Conservation (phyloP, 2,329 filamentous ascomycete species). For the Pyrenophora graminea region DNA sequence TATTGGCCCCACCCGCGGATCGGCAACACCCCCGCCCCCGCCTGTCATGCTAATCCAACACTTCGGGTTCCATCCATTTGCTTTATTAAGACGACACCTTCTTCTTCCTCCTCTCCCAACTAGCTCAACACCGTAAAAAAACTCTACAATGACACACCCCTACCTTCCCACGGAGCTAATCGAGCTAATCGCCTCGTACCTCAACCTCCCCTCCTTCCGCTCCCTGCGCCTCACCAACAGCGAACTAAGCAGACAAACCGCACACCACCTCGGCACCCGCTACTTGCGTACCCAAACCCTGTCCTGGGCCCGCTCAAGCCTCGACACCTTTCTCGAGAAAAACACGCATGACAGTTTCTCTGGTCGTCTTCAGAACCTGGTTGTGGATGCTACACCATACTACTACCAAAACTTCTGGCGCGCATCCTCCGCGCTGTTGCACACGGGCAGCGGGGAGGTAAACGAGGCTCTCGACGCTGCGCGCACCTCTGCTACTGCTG, state of each 20-base stretch:
- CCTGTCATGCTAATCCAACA: too few relatives aligned
- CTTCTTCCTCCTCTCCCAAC: too few relatives aligned
- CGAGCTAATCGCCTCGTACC: slow-evolving; percentile 24
- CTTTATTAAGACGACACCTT: too few relatives aligned
- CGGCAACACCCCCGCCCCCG: too few relatives aligned
- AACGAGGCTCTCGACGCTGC: background rate
- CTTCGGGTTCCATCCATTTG: too few relatives aligned
- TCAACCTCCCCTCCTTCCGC: slow-evolving; percentile 20
- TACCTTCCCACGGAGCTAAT: slow-evolving; percentile 31
- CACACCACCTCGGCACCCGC: slow-evolving; percentile 25
- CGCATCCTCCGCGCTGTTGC: too few relatives aligned
- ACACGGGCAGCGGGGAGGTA: background rate
- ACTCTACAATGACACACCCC: background rate
- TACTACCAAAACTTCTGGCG: slow-evolving; percentile 31
- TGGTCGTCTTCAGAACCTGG: slow-evolving; percentile 20
- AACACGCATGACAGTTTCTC: slow-evolving; percentile 22
- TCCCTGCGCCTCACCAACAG: slow-evolving; percentile 26
- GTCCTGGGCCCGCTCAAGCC: slow-evolving; percentile 22
- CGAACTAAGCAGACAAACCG: slow-evolving; percentile 20
- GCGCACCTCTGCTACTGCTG: background rate
- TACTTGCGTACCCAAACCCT: slow-evolving; percentile 28
- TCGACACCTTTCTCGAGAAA: slow-evolving; percentile 22
- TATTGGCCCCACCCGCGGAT: too few relatives aligned
- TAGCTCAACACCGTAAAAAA: background rate
- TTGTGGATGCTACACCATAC: slow-evolving; percentile 35